Percentiles rank a stretch among this genome's conserved stretches.
Evolutionary conservation across 352 stramenopile genomes (phyloP).

Genomic region (Pythium utonaiense): DNA sequence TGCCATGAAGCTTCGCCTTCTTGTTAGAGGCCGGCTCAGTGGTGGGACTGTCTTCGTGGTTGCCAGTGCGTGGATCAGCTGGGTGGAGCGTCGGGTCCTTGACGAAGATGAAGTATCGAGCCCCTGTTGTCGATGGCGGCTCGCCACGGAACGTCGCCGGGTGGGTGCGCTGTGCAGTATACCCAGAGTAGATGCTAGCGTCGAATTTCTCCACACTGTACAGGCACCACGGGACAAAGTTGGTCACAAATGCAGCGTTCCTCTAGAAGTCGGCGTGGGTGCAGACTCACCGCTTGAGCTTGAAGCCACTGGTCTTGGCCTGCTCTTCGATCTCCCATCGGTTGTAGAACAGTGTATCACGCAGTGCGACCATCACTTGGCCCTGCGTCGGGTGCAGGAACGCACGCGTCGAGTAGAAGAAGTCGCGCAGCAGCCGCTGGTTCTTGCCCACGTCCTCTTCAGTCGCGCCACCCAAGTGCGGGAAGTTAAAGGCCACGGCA

Average conservation of each 20-base stretch:
- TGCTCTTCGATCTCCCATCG: slow-evolving; percentile 78
- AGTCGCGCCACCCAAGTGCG: slow-evolving; percentile 76
- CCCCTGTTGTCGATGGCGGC: slow-evolving; percentile 62
- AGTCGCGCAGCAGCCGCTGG: slow-evolving; percentile 65
- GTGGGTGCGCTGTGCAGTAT: slow-evolving; percentile 74
- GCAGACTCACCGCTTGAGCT: slow-evolving; percentile 46
- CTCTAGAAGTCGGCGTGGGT: too few species aligned
- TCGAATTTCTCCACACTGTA: slow-evolving; percentile 64
- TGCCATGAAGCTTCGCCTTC: background rate
- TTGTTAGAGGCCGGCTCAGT: background rate
- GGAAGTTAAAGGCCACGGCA: slow-evolving; percentile 83
- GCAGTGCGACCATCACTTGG: slow-evolving; percentile 69
- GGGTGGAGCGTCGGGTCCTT: slow-evolving; percentile 34
- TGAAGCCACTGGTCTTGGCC: slow-evolving; percentile 56
- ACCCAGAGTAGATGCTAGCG: slow-evolving; percentile 62
- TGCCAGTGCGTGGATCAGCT: slow-evolving; percentile 23
- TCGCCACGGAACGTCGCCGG: slow-evolving; percentile 71
- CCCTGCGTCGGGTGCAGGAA: slow-evolving; percentile 59
- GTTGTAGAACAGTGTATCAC: slow-evolving; percentile 83
- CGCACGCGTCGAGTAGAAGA: slow-evolving; percentile 65
- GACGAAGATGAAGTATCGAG: slow-evolving; percentile 66
- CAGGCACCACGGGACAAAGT: too few species aligned
- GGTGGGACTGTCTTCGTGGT: background rate
- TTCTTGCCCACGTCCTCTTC: slow-evolving; percentile 84
- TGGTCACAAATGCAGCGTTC: too few species aligned